Conservation (phyloP, 2,329 filamentous ascomycete genomes). For the Didymella sp. region DNA sequence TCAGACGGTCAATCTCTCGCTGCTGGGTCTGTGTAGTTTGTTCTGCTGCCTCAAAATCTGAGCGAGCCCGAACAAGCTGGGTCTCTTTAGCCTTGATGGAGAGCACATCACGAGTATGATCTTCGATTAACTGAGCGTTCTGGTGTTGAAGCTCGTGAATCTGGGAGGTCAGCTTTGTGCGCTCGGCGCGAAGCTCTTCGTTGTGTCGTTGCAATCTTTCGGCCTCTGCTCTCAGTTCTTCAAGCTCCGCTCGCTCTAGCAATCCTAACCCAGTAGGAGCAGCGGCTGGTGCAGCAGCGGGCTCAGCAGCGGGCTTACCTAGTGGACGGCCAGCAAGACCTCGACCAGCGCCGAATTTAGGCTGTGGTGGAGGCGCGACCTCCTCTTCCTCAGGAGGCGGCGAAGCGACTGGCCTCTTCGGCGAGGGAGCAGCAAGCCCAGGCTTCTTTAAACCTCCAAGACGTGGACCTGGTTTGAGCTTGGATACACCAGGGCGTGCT, state of each 20-base stretch:
- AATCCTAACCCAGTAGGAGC: constrained; percentile 71
- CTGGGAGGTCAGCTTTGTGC: constrained; percentile 81
- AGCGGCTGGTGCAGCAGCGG: constrained; percentile 53
- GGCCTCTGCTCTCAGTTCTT: constrained; percentile 84
- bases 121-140: constrained; percentile 95
- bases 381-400: constrained; percentile 56
- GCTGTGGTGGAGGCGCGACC: constrained; percentile 54
- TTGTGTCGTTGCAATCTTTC: constrained; percentile 76
- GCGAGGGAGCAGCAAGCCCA: constrained; percentile 49
- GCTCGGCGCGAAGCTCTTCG: constrained; percentile 83
- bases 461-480: constrained; percentile 51
- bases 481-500: constrained; percentile 56
- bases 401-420: constrained; percentile 54
- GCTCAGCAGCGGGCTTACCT: constrained; percentile 81
- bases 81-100: constrained; percentile 99
- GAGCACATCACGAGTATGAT: constrained; percentile 92
- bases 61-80: constrained; percentile 88
- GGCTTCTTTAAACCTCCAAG: constrained; percentile 54
- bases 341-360: constrained; percentile 69
- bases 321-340: constrained; percentile 87
- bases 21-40: constrained; percentile 82
- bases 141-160: constrained; percentile 95
- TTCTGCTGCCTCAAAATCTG: constrained; percentile 88
- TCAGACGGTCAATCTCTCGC: constrained; percentile 89
- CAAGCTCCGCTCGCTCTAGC: constrained; percentile 89